Conservation (phyloP, 2,329 filamentous ascomycete species). For the Purpureocillium takamizusanense region DNA sequence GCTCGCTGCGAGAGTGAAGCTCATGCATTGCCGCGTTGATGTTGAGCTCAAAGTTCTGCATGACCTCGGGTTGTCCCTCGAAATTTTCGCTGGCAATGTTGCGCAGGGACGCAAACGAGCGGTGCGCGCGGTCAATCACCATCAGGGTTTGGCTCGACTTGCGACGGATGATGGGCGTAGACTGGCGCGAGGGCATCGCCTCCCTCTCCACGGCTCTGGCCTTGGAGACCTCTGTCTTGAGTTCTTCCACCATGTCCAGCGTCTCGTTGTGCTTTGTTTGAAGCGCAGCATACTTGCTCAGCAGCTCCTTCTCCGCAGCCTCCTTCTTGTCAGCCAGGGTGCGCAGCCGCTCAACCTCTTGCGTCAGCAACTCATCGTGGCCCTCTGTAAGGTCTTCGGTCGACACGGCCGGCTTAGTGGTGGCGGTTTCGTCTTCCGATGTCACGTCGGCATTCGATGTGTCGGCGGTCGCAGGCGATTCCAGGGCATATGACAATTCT, state of each 20-base stretch:
- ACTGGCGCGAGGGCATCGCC: slow-evolving; percentile 51
- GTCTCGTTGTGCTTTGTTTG: slow-evolving; percentile 75
- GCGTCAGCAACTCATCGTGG: slow-evolving; percentile 35
- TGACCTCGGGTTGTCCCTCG: slow-evolving; percentile 68
- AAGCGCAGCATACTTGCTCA: slow-evolving; percentile 72
- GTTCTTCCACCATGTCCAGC: slow-evolving; percentile 78
- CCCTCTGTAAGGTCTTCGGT: slow-evolving; percentile 29
- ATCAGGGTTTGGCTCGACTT: slow-evolving; percentile 89
- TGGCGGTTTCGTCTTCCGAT: slow-evolving; percentile 31
- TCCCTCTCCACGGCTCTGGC: slow-evolving; percentile 58
- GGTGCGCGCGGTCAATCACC: slow-evolving; percentile 80
- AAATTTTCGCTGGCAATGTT: slow-evolving; percentile 85
- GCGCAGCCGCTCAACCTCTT: slow-evolving; percentile 65
- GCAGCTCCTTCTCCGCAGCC: slow-evolving; percentile 60
- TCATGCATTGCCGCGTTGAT: slow-evolving; percentile 90
- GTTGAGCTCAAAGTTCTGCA: slow-evolving; percentile 90
- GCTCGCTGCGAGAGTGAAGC: slow-evolving; percentile 75
- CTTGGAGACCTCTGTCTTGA: slow-evolving; percentile 78
- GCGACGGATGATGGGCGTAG: slow-evolving; percentile 75
- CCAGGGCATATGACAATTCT: slow-evolving; percentile 83
- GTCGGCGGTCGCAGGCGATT: slow-evolving; percentile 58
- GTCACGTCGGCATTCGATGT: slow-evolving; percentile 47
- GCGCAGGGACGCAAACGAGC: slow-evolving; percentile 81
- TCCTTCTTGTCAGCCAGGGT: slow-evolving; percentile 68
- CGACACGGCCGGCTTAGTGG: slow-evolving; percentile 31